Base-by-base conservation (phyloP, 129 eudicot genomes). In the Helianthus tuberosus region DNA sequence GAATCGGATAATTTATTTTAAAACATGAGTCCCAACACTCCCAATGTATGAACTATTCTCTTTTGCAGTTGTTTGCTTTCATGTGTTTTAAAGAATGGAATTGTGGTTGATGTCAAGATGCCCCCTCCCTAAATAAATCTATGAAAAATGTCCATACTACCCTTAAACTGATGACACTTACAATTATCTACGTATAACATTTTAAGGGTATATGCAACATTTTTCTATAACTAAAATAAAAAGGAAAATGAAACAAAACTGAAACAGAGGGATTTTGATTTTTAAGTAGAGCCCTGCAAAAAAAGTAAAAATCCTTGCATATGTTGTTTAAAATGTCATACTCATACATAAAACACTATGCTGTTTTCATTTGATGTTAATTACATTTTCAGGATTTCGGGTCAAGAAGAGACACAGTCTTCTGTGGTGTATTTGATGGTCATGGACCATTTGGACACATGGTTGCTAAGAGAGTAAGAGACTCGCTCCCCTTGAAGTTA, bases 391-490 rank as follows among this genome's bases (percentile, higher is more conserved):
- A 92, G 97, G 87, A 92, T 70, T 92, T 92, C 48, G 96, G 88
- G 29, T 89, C 96, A 50, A 85, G 91, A 83, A 64, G 87, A 67
- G 97, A 85, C 83, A 92, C 97, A 0, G 79, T 87, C 69, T 92
- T 92, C 75, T 92, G 97, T 83, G 97, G 97, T 25, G 93, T 92
- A 11, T 92, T 92, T 66, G 97, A 91, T 64, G 97, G 97, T n/a
- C 97, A 91, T 59, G 96, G 96, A 52, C 97, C 97, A 4, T 86
- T 74, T 16, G 97, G 97, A 77, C 97, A 92, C 79, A 38, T 92
- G 96, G 97, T 92, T 64, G 93, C 97, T 14, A 92, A 85, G 73
- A 82, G 96, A 78, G 97, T 92, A 23, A 81, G 97, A 78, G 97
- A 92, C 85, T 87, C 89, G 5, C 97, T 92, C 52, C 97, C 97